Conservation (phyloP, 1,284 basidiomycete species). For the Cutaneotrichosporon sp. region DNA sequence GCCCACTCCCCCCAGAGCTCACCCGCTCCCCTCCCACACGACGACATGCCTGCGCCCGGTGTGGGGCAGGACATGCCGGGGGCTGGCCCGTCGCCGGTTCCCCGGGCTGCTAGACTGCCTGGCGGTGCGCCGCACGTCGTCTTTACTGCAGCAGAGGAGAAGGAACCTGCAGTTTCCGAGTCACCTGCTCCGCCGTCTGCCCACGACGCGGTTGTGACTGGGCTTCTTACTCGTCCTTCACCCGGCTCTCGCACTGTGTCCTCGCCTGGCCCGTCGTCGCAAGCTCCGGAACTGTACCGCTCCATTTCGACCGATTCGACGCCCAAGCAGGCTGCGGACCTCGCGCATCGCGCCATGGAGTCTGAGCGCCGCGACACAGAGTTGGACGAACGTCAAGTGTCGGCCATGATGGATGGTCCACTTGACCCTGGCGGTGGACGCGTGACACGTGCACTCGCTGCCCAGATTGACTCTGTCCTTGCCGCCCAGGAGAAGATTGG, state of each 20-base stretch:
- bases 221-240: constrained; percentile 3
- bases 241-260: constrained; percentile 1
- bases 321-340: not conserved
- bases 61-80: too few species aligned
- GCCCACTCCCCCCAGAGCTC: too few species aligned
- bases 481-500: constrained; percentile 18
- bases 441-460: constrained; percentile 11
- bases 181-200: constrained; percentile 6
- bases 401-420: constrained; percentile 9
- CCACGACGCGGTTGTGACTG: constrained; percentile 9
- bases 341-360: not conserved
- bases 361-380: not conserved
- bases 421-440: constrained; percentile 13
- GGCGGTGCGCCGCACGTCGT: too few species aligned
- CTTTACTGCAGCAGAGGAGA: too few species aligned
- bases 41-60: too few species aligned
- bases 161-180: not conserved
- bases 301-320: too few species aligned
- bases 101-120: too few species aligned
- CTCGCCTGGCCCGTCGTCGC: not conserved
- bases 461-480: constrained; percentile 17
- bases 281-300: not conserved
- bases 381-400: not conserved
- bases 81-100: too few species aligned
- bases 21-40: too few species aligned